These are phyloP conservation scores for Sphaerostilbella broomeana DNA, from an alignment of 2,329 filamentous ascomycete genomes.

Conservation along the genomic window DNA sequence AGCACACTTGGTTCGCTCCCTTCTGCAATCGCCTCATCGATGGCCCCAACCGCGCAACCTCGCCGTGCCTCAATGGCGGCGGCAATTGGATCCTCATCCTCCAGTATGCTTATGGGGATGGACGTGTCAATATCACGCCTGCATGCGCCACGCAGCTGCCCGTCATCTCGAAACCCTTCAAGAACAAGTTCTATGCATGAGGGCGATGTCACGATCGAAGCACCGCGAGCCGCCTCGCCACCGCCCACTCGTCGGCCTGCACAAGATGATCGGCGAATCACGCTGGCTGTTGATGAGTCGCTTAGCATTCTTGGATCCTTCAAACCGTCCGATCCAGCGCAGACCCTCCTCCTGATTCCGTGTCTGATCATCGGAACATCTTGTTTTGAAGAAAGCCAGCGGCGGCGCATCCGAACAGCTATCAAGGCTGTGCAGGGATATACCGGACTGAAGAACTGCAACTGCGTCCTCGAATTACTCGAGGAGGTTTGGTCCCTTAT, in stretches of 20 bases:
- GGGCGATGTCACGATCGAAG: conserved; percentile 21
- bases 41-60: conserved; percentile 11
- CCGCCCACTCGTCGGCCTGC: conserved; percentile 41
- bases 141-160: conserved; percentile 24
- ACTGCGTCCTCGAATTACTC: conserved; percentile 46
- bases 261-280: conserved; percentile 46
- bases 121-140: conserved; percentile 11
- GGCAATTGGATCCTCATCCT: conserved; percentile 20
- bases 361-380: conserved; percentile 56
- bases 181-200: conserved; percentile 37
- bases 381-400: conserved; percentile 47
- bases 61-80: conserved; percentile 32
- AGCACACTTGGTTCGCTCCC: conserved; percentile 26
- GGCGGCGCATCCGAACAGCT: conserved; percentile 44
- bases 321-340: conserved; percentile 49
- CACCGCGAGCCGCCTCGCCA: conserved; percentile 32
- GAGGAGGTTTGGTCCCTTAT: conserved; percentile 55
- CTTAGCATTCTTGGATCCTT: conserved; percentile 49
- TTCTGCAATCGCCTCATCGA: conserved; percentile 12
- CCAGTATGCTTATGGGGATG: conserved; percentile 15
- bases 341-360: conserved; percentile 54
- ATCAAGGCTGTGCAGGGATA: conserved; percentile 49
- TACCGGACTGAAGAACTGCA: conserved; percentile 53
- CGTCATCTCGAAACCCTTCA: conserved; percentile 30
- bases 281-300: conserved; percentile 49